Base-by-base conservation (phyloP, 106 monocot genomes). In the Dendrobium catenatum region DNA sequence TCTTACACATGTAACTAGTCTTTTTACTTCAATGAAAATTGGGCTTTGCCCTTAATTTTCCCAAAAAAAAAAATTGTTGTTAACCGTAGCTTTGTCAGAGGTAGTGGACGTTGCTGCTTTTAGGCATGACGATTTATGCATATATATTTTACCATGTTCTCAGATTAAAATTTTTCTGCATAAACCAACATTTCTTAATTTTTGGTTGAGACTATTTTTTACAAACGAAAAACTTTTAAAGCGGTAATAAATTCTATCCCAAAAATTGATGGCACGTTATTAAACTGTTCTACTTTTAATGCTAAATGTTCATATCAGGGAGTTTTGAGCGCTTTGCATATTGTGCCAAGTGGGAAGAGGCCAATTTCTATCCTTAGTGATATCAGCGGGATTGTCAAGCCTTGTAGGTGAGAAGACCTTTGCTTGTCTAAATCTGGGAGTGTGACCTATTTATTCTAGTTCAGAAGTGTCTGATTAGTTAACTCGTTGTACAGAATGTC, bases 351-450 rank as follows among this genome's bases (percentile, higher is more conserved):
- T 66, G 79, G 81, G 13, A 86, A 85, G 82, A 88, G 31, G 55
- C 76, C 79, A 54, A 82, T 82, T n/a, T 70, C 82, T 2, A 80
- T 88, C 17, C 80, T 88, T 10, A 54, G 76, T 19, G 55, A 85
- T 56, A 76, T 88, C 58, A 88, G 77, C 61, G 88, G 88, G 20
- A 78, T 88, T 46, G 76, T 88, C 47, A 88, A 76, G 76, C 88
- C 81, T 77, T 42, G 26, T 49, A 89, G 85, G 85, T 79, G 2
- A 17, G 19, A 37, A 41, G 5, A 9, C 18, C 20, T 40, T 58
- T 59, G 40, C 18, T 26, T n/a, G 76, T 27, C 5, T 26, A 15
- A 15, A 4, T 15, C 15, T n/a, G 6, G 20, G 20, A 22, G 61
- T 22, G 22, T 19, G 61, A n/a, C 4, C n/a, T 61, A 19, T 22